Base-by-base conservation (phyloP, 1,284 basidiomycete genomes). In the Austroboletus novae-zelandiae region DNA sequence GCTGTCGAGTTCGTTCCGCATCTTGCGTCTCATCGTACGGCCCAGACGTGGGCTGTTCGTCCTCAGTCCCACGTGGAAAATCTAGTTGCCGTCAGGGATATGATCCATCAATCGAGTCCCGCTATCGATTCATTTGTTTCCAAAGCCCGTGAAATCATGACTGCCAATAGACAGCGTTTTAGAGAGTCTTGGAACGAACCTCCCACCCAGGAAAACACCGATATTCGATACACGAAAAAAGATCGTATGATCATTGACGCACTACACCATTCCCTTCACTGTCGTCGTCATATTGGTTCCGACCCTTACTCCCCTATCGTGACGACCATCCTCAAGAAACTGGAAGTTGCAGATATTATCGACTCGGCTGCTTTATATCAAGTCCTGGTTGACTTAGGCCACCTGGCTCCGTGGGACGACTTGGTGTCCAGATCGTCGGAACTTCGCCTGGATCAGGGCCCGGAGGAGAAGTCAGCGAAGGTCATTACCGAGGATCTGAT, bases 371-470 rank as follows among this genome's bases (percentile, higher is more conserved):
- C 72, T 9, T 64, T 78, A 9, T 72, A 76, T 45, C 64, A 70
- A 47, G 64, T 85, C 17, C 70, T 94, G 23, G 63, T 80, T 17
- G 80, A 88, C 39, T 63, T 94, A 14, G 91, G 93, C 14, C 75
- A 86, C 3, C 61, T 89, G 14, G 75, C 86, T 4, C 83, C 86
- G 1, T 92, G 88, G 89, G 84, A 92, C 52, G 85, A 90, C 56
- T 57, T 78, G 18, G 61, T 72, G 5, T 69, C 74, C 17, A 67
- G 75, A 44, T 57, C 67, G 57, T 62, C 62, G 17, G 69, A 67
- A 23, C 57, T 72, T 34, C 60, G 57, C 48, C 57, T 67, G 41
- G 71, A 71, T 54, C 68, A 69, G 30, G 67, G 64, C 47, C 70
- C 59, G 37, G 71, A 71, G 36, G 64, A 67, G 37, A 63, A 59